A percentile compares a stretch with the other conserved stretches of the same genome.
phyloP scores from a whole-genome alignment of 2,329 filamentous ascomycete species.

The Hymenoscyphus fraxineus region DNA sequence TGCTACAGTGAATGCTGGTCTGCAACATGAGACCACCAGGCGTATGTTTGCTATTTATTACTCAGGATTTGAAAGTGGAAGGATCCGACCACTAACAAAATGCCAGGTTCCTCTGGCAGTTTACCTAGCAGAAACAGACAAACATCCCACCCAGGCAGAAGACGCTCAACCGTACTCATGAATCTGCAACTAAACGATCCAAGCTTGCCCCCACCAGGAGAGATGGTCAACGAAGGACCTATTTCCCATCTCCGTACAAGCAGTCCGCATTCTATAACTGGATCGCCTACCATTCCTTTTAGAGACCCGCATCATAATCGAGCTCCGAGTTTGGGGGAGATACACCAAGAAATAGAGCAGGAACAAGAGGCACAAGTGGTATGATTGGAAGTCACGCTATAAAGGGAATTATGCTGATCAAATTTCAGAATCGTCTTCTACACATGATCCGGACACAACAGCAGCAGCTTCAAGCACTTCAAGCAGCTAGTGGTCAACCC shows the following conservation, averaged over 20 bases:
- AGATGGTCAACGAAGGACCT: conserved; percentile 55
- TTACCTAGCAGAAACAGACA: conserved; percentile 46
- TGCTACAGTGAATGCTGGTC: conserved; percentile 72
- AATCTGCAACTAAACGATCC: conserved; percentile 73
- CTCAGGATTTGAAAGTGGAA: neutral
- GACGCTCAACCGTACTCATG: conserved; percentile 67
- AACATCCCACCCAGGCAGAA: conserved; percentile 50
- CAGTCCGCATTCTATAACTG: conserved; percentile 46
- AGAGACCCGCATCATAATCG: conserved; percentile 61
- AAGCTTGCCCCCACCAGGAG: conserved; percentile 61
- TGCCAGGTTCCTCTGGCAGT: conserved; percentile 43
- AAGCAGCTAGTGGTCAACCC: conserved; percentile 40
- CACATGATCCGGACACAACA: conserved; percentile 75
- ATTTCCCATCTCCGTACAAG: conserved; percentile 35
- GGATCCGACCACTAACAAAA: conserved; percentile 10
- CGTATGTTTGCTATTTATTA: conserved; percentile 40
- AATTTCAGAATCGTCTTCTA: conserved; percentile 64
- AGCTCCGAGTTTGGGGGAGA: conserved; percentile 68
- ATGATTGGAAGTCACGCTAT: conserved; percentile 31
- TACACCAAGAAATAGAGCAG: conserved; percentile 74
- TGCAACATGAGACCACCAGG: conserved; percentile 61
- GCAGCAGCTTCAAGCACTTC: conserved; percentile 61
- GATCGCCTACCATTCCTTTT: conserved; percentile 41
- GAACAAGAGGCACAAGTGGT: conserved; percentile 77
- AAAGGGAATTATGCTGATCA: conserved; percentile 9